These are phyloP conservation scores for Punica granatum DNA, from an alignment of 345 rosid genomes.

Conservation along the genomic window DNA sequence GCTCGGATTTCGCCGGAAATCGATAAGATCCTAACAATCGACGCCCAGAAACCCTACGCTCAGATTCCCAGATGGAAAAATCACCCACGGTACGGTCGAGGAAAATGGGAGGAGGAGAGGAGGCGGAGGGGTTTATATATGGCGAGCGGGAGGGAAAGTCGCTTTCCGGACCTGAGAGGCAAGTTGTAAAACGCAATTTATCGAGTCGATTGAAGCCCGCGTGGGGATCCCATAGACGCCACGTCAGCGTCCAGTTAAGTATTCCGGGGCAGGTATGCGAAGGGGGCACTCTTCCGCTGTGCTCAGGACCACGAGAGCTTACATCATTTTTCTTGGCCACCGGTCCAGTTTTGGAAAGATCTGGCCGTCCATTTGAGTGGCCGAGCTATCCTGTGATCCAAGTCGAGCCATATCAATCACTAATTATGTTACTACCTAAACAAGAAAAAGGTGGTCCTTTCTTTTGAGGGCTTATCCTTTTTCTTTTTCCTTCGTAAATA, in stretches of 20 bases:
- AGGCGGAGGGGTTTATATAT: not conserved
- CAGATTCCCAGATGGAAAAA: not conserved
- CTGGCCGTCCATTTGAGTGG: too few species aligned
- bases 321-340: too few species aligned
- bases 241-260: not conserved
- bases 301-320: too few species aligned
- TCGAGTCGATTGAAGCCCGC: not conserved
- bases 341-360: too few species aligned
- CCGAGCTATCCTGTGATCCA: too few species aligned
- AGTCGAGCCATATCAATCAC: too few species aligned
- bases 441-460: too few species aligned
- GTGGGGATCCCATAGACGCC: not conserved
- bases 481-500: too few species aligned
- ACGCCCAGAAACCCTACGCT: not conserved
- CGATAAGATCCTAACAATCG: not conserved
- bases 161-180: slow-evolving; percentile 1
- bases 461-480: too few species aligned
- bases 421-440: too few species aligned
- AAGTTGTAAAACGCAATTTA: not conserved
- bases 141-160: not conserved
- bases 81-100: not conserved
- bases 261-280: too few species aligned
- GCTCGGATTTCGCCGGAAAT: not conserved
- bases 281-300: too few species aligned
- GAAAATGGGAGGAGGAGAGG: not conserved